Evolutionary conservation across 176 grass and related monocot species (phyloP), one percentile per base, ranked within the genome.

Genomic region (Carex myosuroides): DNA sequence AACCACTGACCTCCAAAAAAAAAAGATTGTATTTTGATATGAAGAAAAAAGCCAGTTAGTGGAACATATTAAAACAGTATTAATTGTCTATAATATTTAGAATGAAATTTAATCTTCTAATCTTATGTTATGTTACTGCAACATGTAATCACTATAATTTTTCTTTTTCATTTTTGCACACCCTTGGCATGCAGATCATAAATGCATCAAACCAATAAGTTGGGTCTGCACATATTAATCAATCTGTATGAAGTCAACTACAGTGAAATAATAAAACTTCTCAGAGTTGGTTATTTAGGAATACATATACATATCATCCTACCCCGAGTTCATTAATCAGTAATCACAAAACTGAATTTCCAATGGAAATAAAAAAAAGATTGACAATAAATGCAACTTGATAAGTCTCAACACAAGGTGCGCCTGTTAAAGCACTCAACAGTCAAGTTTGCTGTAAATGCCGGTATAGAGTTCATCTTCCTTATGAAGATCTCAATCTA

Each of bases 401-500:
- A 76, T 54, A 22, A 54, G 33, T 29, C 59, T 89, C 82, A 95
- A 82, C 89, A 85, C 80, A 98, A 86, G 60, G 91, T 98, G 75
- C 92, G 90, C 82, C 92, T 98, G 83, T 98, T 98, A 73, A 95
- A 98, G 61, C 87, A 94, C 84, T 98, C 95, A 46, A 98, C 89
- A 35, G 95, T 98, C 80, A 98, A 79, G 86, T 98, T 95, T 67
- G 95, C 95, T 33, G 95, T 98, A 70, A 95, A 98, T 6, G 92
- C 95, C 1, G 92, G 92, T 64, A 98, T 90, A 12, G 95, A 95
- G 24, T 98, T 95, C 95, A 92, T 93, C 88, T 90, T 95, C 82
- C 81, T 90, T 86, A 93, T 89, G 76, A 91, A 98, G 81, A 98
- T 80, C 64, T 98, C 95, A 9, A 98, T 91, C 95, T 98, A 87